phyloP scores from a whole-genome alignment of 495 filamentous ascomycete species.

The Staphylotrichum longicolle region DNA sequence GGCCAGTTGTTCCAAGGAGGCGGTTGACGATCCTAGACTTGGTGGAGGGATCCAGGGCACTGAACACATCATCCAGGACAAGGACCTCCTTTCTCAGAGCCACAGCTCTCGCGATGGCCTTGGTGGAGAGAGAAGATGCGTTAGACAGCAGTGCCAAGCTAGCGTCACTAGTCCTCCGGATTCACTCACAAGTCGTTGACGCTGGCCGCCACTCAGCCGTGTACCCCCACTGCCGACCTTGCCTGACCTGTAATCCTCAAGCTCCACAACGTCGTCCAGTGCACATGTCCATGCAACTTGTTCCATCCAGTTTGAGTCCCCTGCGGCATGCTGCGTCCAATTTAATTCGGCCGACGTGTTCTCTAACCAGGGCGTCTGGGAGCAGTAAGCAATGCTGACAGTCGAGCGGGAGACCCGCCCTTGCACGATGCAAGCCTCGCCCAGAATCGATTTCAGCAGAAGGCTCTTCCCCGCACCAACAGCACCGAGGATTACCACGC shows the following conservation, averaged over 20 bases:
- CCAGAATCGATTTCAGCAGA: too few relatives aligned
- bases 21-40: slow-evolving; percentile 3
- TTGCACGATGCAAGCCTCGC: too few relatives aligned
- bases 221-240: neutral
- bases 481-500: too few relatives aligned
- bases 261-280: neutral
- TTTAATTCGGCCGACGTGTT: neutral
- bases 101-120: neutral
- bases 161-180: neutral
- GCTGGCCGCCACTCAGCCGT: neutral
- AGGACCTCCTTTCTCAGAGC: neutral
- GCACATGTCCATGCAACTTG: too few relatives aligned
- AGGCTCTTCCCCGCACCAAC: too few relatives aligned
- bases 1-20: neutral
- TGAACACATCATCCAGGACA: slow-evolving; percentile 1
- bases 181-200: neutral
- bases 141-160: too few relatives aligned
- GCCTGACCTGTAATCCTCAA: neutral
- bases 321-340: neutral
- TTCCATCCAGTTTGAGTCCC: neutral
- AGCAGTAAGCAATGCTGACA: neutral
- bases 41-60: neutral
- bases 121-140: neutral
- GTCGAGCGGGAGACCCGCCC: neutral
- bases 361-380: neutral